Percentiles rank a stretch among this genome's conserved stretches.
Conservation (phyloP, 768 basidiomycete genomes). For the Trametes coccinea region DNA sequence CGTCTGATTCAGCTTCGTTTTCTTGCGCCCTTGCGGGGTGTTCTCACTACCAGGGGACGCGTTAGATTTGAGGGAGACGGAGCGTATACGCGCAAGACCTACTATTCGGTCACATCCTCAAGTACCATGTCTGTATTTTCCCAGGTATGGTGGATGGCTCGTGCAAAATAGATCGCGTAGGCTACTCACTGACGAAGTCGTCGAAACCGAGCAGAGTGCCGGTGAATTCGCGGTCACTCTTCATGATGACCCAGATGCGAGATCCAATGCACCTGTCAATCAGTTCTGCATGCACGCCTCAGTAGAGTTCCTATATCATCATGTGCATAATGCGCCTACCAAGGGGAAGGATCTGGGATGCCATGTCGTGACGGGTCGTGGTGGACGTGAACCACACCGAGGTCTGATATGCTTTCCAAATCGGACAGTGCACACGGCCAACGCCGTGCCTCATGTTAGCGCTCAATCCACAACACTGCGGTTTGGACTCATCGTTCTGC, state of each 20-base stretch:
- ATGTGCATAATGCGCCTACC: conserved; percentile 43
- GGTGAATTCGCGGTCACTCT: conserved; percentile 94
- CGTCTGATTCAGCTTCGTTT: conserved; percentile 83
- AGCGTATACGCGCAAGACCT: conserved; percentile 33
- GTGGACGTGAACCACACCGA: conserved; percentile 21
- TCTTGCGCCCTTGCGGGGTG: conserved; percentile 79
- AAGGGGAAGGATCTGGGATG: conserved; percentile 92
- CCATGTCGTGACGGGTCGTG: conserved; percentile 50
- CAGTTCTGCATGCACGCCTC: conserved; percentile 57
- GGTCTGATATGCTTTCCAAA: conserved; percentile 3
- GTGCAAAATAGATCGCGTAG: neutral
- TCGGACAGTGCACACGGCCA: neutral
- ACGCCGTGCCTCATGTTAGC: neutral
- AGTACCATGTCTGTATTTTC: conserved; percentile 77
- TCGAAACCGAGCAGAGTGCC: conserved; percentile 95
- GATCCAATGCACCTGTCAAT: conserved; percentile 98
- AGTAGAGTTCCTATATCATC: neutral
- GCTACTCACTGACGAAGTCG: conserved; percentile 95
- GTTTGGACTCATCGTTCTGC: too few relatives aligned
- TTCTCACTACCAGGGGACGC: conserved; percentile 58
- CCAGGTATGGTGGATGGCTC: neutral
- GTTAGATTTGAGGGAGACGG: neutral
- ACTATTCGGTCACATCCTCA: conserved; percentile 98
- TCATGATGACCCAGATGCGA: conserved; percentile 98
- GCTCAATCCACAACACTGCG: neutral